A percentile compares a stretch with the other conserved stretches of the same genome.
Conservation (phyloP, 2,329 filamentous ascomycete genomes). For the Blumeriella jaapii region DNA sequence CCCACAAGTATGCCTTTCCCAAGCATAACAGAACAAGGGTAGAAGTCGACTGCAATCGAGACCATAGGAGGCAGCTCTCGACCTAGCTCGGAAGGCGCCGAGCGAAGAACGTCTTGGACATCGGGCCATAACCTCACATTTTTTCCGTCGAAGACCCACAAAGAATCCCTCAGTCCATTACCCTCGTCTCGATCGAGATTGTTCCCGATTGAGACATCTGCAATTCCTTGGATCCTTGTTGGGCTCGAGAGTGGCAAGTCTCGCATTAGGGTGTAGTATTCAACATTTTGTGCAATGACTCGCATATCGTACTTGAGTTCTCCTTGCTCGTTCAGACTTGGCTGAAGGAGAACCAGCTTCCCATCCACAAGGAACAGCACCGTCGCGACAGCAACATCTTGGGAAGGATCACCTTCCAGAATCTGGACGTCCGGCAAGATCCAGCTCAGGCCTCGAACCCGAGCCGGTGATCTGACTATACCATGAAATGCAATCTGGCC, state of each 20-base stretch:
- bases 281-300: conserved; percentile 88
- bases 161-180: conserved; percentile 57
- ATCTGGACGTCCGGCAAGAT: conserved; percentile 85
- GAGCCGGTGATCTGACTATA: conserved; percentile 83
- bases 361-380: conserved; percentile 96
- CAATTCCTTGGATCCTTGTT: neutral
- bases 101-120: conserved; percentile 69
- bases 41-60: conserved; percentile 82
- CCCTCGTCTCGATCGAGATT: conserved; percentile 16
- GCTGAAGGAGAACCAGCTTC: conserved; percentile 85
- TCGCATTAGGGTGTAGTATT: conserved; percentile 87
- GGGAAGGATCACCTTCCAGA: conserved; percentile 81
- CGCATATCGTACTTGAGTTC: conserved; percentile 98
- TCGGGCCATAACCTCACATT: conserved; percentile 84
- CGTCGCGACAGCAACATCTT: conserved; percentile 86
- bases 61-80: conserved; percentile 66
- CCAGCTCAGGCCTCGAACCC: conserved; percentile 91
- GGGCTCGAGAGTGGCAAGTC: conserved; percentile 49
- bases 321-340: conserved; percentile 68
- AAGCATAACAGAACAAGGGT: conserved; percentile 78
- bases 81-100: conserved; percentile 51
- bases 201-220: conserved; percentile 10
- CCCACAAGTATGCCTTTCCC: conserved; percentile 84
- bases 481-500: conserved; percentile 96
- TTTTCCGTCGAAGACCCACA: conserved; percentile 89